Base-by-base conservation (phyloP, 2,329 filamentous ascomycete species). In the Decorospora gaudefroyi region DNA sequence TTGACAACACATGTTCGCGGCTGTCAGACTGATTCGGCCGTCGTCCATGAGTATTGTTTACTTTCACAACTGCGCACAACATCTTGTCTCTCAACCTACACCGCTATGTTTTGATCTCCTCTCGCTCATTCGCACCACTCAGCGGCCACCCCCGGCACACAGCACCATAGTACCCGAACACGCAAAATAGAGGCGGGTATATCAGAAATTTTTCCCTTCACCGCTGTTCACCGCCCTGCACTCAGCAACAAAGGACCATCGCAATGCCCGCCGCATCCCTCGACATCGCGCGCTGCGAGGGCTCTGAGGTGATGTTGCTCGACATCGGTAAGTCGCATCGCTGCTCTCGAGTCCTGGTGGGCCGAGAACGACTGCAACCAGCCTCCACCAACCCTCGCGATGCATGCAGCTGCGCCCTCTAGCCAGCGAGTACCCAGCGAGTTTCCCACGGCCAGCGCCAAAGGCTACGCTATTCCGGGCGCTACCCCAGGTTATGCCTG, bases 261-360 rank as follows among this genome's bases (percentile, higher is more conserved):
- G 60, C 46, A 49, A 66, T 64, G 65, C 51, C 58, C 52, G 45
- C 40, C 53, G 59, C 55, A 23, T 48, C 58, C 22, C 47, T 69
- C 48, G 52, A 69, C 44, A 16, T 22, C 46, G 54, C 40, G 46
- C 63, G 65, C 48, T 70, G 66, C 65, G 50, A 36, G 32, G 41
- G 45, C 55, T 59, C 76, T 39, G 76, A 76, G 60, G 74, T 77
- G 23, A 72, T 81, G 58, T 67, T 83, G 59, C 75, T 83, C 55
- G 79, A 82, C 67, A 82, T 83, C 64, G 80, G 80, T 83, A 74
- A 75, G 75, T 70, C 26, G 47, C 46, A 42, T 34, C 42, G 45
- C 48, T 38, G 38, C 46, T 41, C 48, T 53, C 49, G 47, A 53
- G 52, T 57, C 44, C 32, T 36, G 43, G 31, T 27, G 46, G 22